These are phyloP conservation scores for Chamaenerion angustifolium DNA, from an alignment of 345 rosid species.

Conservation along the genomic window DNA sequence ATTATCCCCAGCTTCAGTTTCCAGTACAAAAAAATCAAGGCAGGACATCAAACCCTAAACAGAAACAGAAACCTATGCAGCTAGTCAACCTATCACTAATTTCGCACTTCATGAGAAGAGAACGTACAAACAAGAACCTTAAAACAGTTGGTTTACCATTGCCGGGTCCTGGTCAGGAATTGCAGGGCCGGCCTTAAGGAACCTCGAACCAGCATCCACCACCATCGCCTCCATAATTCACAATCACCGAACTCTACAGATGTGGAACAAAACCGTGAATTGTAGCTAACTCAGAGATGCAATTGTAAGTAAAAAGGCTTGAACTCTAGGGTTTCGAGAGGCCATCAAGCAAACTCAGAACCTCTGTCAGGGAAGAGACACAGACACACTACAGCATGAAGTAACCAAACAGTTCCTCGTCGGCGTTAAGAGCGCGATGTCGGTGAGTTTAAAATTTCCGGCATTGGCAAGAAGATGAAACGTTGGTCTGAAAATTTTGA, in stretches of 20 bases:
- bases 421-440: no score
- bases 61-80: no score
- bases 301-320: neutral
- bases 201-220: conserved; percentile 81
- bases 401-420: no score
- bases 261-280: neutral
- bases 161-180: conserved; percentile 91
- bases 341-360: no score
- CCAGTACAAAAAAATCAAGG: no score
- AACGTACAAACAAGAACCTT: neutral
- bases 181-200: conserved; percentile 93
- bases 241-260: conserved; percentile 9
- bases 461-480: no score
- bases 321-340: no score
- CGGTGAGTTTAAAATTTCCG: no score
- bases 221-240: conserved; percentile 76
- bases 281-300: neutral
- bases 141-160: conserved; percentile 25
- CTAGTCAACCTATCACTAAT: neutral
- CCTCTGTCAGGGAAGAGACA: no score
- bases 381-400: no score
- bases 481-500: no score
- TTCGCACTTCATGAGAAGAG: neutral
- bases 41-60: neutral
- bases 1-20: no score